Evolutionary conservation across 139 green algal species (phyloP).

Genomic region (Chlamydomonas schloesseri): DNA sequence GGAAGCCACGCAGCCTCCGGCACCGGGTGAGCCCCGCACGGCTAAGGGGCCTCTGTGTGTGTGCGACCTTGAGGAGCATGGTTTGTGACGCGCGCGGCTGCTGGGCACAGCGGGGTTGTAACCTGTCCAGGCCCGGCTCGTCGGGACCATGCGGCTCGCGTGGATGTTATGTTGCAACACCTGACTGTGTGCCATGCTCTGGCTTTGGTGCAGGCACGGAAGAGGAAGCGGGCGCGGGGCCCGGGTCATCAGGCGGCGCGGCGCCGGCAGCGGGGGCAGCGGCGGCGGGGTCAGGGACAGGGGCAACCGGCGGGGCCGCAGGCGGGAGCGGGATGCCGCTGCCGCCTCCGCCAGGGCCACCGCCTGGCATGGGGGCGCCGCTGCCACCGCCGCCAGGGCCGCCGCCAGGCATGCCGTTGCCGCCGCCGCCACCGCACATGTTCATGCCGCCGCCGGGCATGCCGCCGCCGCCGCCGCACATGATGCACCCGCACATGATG

Average conservation of each 20-base stretch:
- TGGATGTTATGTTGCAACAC: too few species aligned
- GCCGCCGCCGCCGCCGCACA: slow-evolving; percentile 9
- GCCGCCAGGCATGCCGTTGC: not conserved
- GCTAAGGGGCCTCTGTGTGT: too few species aligned
- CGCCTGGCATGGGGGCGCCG: slow-evolving; percentile 6
- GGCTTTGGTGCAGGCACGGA: slow-evolving; percentile 6
- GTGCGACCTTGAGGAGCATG: too few species aligned
- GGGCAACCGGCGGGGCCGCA: not conserved
- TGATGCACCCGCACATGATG: not conserved
- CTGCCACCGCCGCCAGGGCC: slow-evolving; percentile 4
- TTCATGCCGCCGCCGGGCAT: slow-evolving; percentile 4
- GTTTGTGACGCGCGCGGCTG: too few species aligned
- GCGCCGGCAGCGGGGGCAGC: slow-evolving; percentile 17
- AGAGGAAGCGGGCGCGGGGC: slow-evolving; percentile 5
- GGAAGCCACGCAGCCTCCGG: slow-evolving; percentile 1
- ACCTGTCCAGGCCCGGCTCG: too few species aligned
- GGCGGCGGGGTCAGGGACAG: not conserved
- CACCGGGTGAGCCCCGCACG: slow-evolving; percentile 9
- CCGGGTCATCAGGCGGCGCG: not conserved
- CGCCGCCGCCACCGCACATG: slow-evolving; percentile 17
- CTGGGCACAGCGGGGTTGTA: too few species aligned
- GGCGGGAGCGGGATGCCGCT: slow-evolving; percentile 8
- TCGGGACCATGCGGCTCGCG: too few species aligned
- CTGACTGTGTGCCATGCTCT: not conserved
- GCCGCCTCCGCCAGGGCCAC: slow-evolving; percentile 50